Evolutionary conservation across 1,284 basidiomycete genomes (phyloP), one percentile per base, ranked within the genome.

Genomic region (Fomes fomentarius): DNA sequence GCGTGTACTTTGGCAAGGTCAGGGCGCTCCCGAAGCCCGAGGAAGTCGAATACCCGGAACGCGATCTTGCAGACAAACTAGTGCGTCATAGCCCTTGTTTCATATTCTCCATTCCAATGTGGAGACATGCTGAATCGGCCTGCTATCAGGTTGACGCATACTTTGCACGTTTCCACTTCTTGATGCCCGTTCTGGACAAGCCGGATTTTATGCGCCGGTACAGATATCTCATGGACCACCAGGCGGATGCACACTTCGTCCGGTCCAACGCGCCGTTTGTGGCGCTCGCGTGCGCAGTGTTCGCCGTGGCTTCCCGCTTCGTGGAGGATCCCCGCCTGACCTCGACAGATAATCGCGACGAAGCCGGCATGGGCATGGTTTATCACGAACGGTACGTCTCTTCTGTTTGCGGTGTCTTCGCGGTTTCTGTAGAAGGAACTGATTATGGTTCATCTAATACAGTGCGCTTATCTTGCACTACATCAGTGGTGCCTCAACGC

Each of bases 381-480:
- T 93, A 85, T 71, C 92, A 92, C 69, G 91, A 93, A 76, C 83
- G 88, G 91, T 89, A 67, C 47, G 80, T 67, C 30, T 21, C 43
- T 38, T 24, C 28, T 44, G 51, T 43, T 34, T 33, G 43, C 54
- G 51, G 30, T 50, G 17, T 17, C 22, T 28, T 41, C 26, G 48
- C 50, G 25, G 37, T 19, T 21, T 37, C 47, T 49, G 54, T 47
- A 56, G 25, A 19, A 14, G 14, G n/a, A 47, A 56, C 47, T 26
- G 17, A 41, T 68, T 58, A 61, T 56, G 42, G 52, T 57, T 53
- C 57, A 34, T 48, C 34, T 56, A 24, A 50, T 50, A 48, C 64
- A 94, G 91, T 55, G 89, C 93, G 30, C 81, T 95, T 69, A 86
- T 95, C 54, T 75, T 95, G 35, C 91, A 94, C 68, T 94, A 94